phyloP scores from a whole-genome alignment of 345 rosid genomes.

The Geranium rotundifolium region DNA sequence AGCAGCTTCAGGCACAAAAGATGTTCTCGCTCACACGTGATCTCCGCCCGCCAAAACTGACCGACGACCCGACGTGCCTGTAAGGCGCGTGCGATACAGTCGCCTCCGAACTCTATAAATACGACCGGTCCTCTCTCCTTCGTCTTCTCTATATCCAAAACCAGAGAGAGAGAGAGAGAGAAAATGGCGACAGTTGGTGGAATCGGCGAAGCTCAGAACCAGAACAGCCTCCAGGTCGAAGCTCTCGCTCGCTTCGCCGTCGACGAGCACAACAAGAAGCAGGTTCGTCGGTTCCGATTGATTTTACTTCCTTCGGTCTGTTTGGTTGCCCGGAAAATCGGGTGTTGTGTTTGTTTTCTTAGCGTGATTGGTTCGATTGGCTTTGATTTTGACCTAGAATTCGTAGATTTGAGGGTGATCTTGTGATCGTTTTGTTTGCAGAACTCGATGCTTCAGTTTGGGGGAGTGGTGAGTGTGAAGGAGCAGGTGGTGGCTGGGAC shows the following conservation, averaged over 20 bases:
- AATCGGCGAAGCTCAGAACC: constrained; percentile 31
- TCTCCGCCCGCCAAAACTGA: too few relatives aligned
- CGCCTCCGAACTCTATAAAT: too few relatives aligned
- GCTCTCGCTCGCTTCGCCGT: constrained; percentile 80
- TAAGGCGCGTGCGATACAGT: too few relatives aligned
- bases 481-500: constrained; percentile 80
- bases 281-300: constrained; percentile 22
- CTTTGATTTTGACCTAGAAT: neutral
- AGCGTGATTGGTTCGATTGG: neutral
- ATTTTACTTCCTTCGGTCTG: neutral
- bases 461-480: constrained; percentile 47
- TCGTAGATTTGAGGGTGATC: neutral
- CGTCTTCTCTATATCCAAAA: too few relatives aligned
- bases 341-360: neutral
- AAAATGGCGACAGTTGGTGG: constrained; percentile 50
- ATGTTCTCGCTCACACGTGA: too few relatives aligned
- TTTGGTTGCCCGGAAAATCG: constrained; percentile 3
- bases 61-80: too few relatives aligned
- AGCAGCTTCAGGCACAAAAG: too few relatives aligned
- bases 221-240: constrained; percentile 52
- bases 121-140: too few relatives aligned
- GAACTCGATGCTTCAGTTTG: constrained; percentile 51
- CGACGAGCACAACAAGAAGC: constrained; percentile 75
- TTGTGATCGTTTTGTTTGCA: constrained; percentile 10
- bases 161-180: neutral